phyloP scores from a whole-genome alignment of 495 filamentous ascomycete species.

The Aspergillus kassunensis region DNA sequence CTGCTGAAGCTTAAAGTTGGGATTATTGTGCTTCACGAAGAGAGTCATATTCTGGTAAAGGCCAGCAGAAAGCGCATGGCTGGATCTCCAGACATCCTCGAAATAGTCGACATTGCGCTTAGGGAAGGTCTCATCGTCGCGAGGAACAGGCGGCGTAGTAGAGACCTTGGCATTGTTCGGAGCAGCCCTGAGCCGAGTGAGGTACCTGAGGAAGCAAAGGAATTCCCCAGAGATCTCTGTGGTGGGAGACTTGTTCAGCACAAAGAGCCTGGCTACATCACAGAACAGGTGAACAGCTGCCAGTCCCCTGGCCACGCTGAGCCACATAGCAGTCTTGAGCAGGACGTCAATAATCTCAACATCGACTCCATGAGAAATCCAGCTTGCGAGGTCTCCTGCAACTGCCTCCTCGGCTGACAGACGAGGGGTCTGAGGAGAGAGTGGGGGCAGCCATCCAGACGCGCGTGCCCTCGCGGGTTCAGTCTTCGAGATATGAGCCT shows the following conservation, averaged over 20 bases:
- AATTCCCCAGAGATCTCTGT: not conserved
- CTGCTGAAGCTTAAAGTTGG: not conserved
- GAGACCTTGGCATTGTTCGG: slow-evolving; percentile 4
- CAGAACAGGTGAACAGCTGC: slow-evolving; percentile 29
- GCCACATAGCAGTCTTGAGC: slow-evolving; percentile 24
- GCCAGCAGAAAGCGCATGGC: slow-evolving; percentile 4
- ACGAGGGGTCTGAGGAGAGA: slow-evolving; percentile 2
- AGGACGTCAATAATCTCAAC: slow-evolving; percentile 13
- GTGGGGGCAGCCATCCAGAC: slow-evolving; percentile 20
- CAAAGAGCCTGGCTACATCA: slow-evolving; percentile 21
- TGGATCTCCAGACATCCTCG: slow-evolving; percentile 16
- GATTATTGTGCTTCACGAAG: not conserved
- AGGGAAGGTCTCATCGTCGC: not conserved
- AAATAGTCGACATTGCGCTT: slow-evolving; percentile 19
- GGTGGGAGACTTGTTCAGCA: slow-evolving; percentile 1
- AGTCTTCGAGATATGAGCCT: slow-evolving; percentile 18
- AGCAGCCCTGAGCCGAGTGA: slow-evolving; percentile 16
- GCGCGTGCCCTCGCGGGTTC: slow-evolving; percentile 17
- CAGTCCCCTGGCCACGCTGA: slow-evolving; percentile 23
- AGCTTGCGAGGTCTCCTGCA: slow-evolving; percentile 12
- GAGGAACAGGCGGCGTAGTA: slow-evolving; percentile 4
- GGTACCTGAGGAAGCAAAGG: slow-evolving; percentile 14
- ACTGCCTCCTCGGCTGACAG: slow-evolving; percentile 3
- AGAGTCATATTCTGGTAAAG: slow-evolving; percentile 10
- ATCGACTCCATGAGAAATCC: slow-evolving; percentile 3